A percentile compares a stretch with the other conserved stretches of the same genome.
These are phyloP conservation scores for Saccharomycopsis babjevae DNA, from an alignment of 805 yeast species.

Conservation along the genomic window DNA sequence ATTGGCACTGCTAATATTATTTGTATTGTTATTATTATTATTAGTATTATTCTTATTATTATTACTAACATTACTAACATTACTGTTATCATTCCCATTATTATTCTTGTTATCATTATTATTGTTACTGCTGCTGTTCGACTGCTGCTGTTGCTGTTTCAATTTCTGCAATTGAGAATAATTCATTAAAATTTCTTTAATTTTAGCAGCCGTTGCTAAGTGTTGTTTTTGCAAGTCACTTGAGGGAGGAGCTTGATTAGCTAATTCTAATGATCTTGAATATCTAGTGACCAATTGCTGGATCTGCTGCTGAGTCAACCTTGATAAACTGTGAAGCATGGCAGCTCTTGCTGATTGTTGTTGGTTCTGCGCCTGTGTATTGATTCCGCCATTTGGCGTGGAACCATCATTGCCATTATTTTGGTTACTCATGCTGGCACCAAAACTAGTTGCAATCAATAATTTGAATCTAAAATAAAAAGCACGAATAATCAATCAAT, in stretches of 20 bases:
- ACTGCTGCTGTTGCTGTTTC: constrained; percentile 11
- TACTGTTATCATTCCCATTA: not conserved
- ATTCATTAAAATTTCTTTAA: constrained; percentile 10
- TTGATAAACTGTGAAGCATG: not conserved
- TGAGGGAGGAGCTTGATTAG: constrained; percentile 5
- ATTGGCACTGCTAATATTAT: not conserved
- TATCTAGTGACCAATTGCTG: constrained; percentile 10
- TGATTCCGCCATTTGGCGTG: not conserved
- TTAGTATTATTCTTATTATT: not conserved
- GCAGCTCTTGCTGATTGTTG: not conserved
- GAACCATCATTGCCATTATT: not conserved
- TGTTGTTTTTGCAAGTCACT: constrained; percentile 12
- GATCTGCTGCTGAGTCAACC: constrained; percentile 10
- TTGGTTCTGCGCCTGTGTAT: not conserved
- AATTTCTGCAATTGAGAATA: constrained; percentile 9
- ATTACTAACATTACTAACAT: not conserved
- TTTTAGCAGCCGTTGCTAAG: constrained; percentile 12
- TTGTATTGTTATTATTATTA: not conserved
- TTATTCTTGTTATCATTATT: not conserved
- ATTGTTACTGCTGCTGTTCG: not conserved
- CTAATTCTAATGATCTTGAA: constrained; percentile 7
- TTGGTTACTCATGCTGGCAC: constrained; percentile 1
- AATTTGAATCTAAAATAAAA: not conserved
- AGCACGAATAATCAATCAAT: not conserved
- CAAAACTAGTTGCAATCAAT: not conserved